These are phyloP conservation scores for Gloeopeniophorella convolvens DNA, from an alignment of 768 basidiomycete genomes.

Conservation along the genomic window DNA sequence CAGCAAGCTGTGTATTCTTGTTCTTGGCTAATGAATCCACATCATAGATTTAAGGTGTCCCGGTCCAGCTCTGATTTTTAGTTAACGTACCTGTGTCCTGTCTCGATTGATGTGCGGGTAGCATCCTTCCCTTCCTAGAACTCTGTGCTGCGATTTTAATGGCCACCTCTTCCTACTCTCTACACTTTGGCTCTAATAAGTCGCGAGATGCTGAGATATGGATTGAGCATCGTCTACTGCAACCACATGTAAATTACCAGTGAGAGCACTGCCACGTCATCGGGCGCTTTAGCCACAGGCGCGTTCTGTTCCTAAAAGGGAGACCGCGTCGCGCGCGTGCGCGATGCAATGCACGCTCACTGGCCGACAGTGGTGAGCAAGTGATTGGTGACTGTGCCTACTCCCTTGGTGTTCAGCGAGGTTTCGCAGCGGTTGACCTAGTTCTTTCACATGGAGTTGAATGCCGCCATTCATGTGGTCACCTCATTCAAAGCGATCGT, in stretches of 20 bases:
- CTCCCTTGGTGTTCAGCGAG: no score
- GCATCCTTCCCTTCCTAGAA: slow-evolving; percentile 1
- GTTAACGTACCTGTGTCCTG: no score
- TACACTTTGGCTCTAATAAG: no score
- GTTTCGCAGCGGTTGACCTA: no score
- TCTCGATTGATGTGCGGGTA: background rate
- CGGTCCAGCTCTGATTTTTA: no score
- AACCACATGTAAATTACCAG: slow-evolving; percentile 12
- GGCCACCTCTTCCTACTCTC: slow-evolving; percentile 2
- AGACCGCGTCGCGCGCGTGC: no score
- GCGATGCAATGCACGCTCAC: no score
- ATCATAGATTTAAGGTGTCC: slow-evolving; percentile 11
- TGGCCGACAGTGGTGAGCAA: no score
- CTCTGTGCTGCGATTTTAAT: slow-evolving; percentile 12
- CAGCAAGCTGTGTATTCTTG: background rate
- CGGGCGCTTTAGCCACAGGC: slow-evolving; percentile 4
- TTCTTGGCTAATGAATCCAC: slow-evolving; percentile 3
- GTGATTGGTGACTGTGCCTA: no score
- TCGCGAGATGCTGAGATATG: no score
- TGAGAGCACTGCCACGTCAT: slow-evolving; percentile 18
- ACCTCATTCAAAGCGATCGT: slow-evolving; percentile 48
- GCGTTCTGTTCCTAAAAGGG: background rate
- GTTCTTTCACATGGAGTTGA: background rate
- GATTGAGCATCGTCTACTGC: no score
- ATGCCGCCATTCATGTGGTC: background rate